Evolutionary conservation across 805 yeast genomes (phyloP), one percentile per base, ranked within the genome.

Genomic region (Yarrowia alimentaria): DNA sequence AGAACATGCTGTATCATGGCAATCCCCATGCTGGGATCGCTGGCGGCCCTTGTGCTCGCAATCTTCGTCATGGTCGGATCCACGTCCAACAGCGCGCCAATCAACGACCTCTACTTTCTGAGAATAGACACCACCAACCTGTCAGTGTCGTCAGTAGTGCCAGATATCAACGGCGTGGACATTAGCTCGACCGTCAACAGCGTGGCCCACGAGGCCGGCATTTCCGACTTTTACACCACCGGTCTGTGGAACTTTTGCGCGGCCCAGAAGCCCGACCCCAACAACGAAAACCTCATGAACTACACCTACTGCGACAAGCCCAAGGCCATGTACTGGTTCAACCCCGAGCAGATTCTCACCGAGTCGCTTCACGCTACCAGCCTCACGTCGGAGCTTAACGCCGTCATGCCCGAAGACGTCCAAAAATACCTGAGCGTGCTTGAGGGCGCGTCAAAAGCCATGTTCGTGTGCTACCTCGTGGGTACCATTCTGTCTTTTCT

Each of bases 231-330:
- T 21, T 77, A 77, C 57, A 71, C 76, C 12, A 67, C 80, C 25
- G 85, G 86, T 28, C 65, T 78, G 57, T 81, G 83, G 77, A 83
- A 83, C 18, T 81, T 78, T 65, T 82, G 89, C 64, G 58, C 68
- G 50, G 83, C 80, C 17, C 6, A 10, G 2, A 40, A 28, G 5
- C 30, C 22, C 3, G 56, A 60, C 52, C 43, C 57, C 53, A 37
- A 54, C 24, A 38, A 57, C 43, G 64, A 57, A 29, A 58, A 61
- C 22, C 53, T 53, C 29, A 58, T 63, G 33, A 51, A 69, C 43
- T 70, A 71, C 56, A 68, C 72, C 3, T 69, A 68, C 61, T 85
- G 94, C 64, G 67, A 77, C 12, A 59, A 69, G 8, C 78, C 90
- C 16, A 64, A 69, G 53, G 69, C 78, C 3, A 78, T 79, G 56